Evolutionary conservation across 495 filamentous ascomycete species (phyloP), one percentile per base, ranked within the genome.

Genomic region (Pyrenula aspistea): DNA sequence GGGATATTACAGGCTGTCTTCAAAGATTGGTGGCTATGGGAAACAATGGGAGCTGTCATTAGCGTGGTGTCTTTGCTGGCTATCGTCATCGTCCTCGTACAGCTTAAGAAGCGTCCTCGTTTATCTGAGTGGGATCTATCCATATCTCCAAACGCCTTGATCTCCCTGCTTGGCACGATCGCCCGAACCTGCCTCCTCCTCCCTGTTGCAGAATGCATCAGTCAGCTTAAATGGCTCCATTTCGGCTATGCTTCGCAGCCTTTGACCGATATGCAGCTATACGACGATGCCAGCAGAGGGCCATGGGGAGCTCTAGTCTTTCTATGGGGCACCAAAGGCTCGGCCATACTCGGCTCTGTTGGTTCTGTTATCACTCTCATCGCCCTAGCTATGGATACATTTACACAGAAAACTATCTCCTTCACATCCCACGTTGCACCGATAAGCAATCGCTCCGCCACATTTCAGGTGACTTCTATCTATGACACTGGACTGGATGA

Each of bases 141-240:
- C n/a, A 48, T 73, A 4, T 59, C 65, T 12, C 62, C 67, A 53
- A 73, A 72, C 53, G 60, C 63, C 2, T 57, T 71, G 15, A 64
- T 73, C 21, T 64, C 72, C 0, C 55, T 71, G 15, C 57, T 73
- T 10, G 61, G 67, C 0, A 67, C 65, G 2, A 56, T 63, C 10
- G 67, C 60, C 8, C 68, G 68, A 50, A 56, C 67, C 8, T 63
- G 66, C 1, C 36, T 73, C 31, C 36, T 70, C 22, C 59, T 63
- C 10, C 56, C 62, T 0, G 56, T 71, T 3, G 61, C 63, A 2
- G 58, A 62, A n/a, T 59, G 56, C 4, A 55, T 72, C 12, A 57
- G 68, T 22, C 70, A 75, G 55, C 53, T 72, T 24, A 73, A 72
- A 63, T 71, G 72, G 72, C 58, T 59, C 22, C 63, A 61, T 59